Percentiles rank a stretch among this genome's conserved stretches.
phyloP scores from a whole-genome alignment of 225 moss, liverwort and hornwort species.

The Polytrichum formosum region DNA sequence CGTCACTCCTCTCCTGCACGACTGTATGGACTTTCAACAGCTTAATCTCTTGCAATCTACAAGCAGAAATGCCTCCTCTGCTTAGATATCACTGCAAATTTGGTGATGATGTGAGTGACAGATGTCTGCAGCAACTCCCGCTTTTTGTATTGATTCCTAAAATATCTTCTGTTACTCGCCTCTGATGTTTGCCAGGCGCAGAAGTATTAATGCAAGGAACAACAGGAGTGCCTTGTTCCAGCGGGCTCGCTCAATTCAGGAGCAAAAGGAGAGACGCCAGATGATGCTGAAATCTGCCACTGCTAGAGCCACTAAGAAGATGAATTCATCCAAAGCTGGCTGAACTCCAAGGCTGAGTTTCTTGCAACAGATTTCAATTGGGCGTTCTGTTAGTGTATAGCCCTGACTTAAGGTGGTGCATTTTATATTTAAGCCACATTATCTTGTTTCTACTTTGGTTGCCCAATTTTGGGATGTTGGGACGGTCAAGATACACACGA shows the following conservation, averaged over 20 bases:
- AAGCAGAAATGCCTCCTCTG: neutral
- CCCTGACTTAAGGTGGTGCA: no score
- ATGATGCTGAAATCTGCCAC: slow-evolving; percentile 16
- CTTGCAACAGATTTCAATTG: no score
- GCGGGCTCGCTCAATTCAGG: slow-evolving; percentile 11
- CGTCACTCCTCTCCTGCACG: no score
- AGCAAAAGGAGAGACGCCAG: slow-evolving; percentile 14
- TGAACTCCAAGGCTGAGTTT: neutral
- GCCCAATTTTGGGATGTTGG: no score
- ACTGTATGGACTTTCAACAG: no score
- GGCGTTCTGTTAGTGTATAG: no score
- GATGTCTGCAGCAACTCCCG: neutral
- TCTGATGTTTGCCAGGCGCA: slow-evolving; percentile 5
- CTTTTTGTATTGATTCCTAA: neutral
- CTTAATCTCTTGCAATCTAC: no score
- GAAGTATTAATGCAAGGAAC: slow-evolving; percentile 7
- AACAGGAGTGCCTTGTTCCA: slow-evolving; percentile 11
- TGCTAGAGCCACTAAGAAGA: slow-evolving; percentile 13
- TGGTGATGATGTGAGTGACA: neutral
- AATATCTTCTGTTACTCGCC: no score
- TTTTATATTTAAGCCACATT: no score
- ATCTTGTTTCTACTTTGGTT: no score
- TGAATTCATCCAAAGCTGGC: slow-evolving; percentile 1
- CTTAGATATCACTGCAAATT: neutral
- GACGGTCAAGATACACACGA: no score